Evolutionary conservation across 768 basidiomycete genomes (phyloP), one percentile per base, ranked within the genome.

Genomic region (Trametes cingulata): DNA sequence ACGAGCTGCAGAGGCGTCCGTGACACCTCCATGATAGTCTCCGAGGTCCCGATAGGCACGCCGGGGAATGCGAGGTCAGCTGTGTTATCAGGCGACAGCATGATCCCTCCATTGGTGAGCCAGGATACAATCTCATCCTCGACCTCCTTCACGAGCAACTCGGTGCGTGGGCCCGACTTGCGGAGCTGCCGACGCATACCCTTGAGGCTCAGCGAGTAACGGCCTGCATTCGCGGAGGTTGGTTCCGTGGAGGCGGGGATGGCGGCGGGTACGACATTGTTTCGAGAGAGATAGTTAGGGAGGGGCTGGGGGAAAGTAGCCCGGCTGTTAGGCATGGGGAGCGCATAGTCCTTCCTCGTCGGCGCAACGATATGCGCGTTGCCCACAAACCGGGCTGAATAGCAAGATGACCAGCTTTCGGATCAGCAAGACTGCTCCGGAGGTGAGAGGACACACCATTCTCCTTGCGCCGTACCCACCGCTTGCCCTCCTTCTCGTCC

Each of bases 241-340:
- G 83, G 80, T 63, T 88, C 81, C 3, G 64, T 54, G 3, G 69
- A 60, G 0, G 82, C 76, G 14, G 77, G 75, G 3, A 69, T 41
- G 0, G 79, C 67, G 7, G 81, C 66, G 0, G 89, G 84, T 0
- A 88, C 65, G 56, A 79, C 77, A 8, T 78, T 71, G 55, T 77
- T 84, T 42, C 91, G 86, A 6, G 85, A 80, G 6, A 93, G 81
- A 67, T 84, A 91, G 1, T 79, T 46, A 0, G 92, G 91, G 0
- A 93, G 76, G 0, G 92, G 92, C 61, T 83, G 80, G 2, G 91
- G 91, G 67, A 93, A 93, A 0, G 91, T 92, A 10, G 85, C 36
- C 3, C 74, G 75, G 0, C 75, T 72, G 27, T 70, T 70, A 3
- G 86, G 82, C 3, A 72, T 62, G 1, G 77, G 76, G 5, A 83